A percentile compares a stretch with the other conserved stretches of the same genome.
Conservation (phyloP, 2,329 filamentous ascomycete genomes). For the Cladosporium sphaerospermum region DNA sequence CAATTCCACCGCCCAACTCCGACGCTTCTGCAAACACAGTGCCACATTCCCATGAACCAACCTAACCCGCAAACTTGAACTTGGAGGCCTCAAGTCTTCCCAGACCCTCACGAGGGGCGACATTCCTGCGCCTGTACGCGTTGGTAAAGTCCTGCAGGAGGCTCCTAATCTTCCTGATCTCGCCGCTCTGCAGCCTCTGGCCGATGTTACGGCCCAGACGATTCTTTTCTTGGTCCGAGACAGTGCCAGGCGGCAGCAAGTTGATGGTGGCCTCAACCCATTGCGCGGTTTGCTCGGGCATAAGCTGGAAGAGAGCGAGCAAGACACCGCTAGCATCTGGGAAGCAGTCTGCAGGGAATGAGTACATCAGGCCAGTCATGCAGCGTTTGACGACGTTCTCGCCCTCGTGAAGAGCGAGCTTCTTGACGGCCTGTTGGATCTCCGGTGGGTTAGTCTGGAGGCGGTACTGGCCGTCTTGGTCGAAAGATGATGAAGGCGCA, state of each 20-base stretch:
- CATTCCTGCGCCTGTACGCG: conserved; percentile 84
- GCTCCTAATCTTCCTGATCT: conserved; percentile 72
- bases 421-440: conserved; percentile 66
- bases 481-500: conserved; percentile 53
- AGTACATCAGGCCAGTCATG: conserved; percentile 98
- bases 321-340: conserved; percentile 91
- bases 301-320: conserved; percentile 78
- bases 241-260: conserved; percentile 74
- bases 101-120: conserved; percentile 87
- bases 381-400: conserved; percentile 78
- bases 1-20: not conserved
- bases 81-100: conserved; percentile 79
- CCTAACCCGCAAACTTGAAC: conserved; percentile 61
- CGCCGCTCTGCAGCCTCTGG: conserved; percentile 61
- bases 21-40: conserved; percentile 1
- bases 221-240: conserved; percentile 73
- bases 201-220: conserved; percentile 74
- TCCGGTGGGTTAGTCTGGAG: conserved; percentile 58
- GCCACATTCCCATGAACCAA: not conserved
- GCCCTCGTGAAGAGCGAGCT: conserved; percentile 61
- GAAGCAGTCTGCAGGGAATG: conserved; percentile 92
- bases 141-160: conserved; percentile 96
- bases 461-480: conserved; percentile 40
- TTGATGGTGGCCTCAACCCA: conserved; percentile 83
- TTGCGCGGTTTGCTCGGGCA: conserved; percentile 68